These are phyloP conservation scores for Darksidea phi DNA, from an alignment of 495 filamentous ascomycete genomes.

Conservation along the genomic window DNA sequence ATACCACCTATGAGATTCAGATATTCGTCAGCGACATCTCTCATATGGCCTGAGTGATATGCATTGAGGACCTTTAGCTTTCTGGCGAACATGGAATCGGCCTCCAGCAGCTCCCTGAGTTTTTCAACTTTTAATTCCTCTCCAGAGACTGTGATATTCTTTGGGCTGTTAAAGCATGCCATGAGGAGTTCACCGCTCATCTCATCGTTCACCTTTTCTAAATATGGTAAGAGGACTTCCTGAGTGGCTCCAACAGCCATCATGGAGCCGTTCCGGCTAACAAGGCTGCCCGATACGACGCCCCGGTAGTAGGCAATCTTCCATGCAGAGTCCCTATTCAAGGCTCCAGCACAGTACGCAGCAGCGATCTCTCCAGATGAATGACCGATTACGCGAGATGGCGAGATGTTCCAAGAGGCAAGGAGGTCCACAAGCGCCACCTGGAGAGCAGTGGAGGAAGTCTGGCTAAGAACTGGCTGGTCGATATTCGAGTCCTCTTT, in stretches of 20 bases:
- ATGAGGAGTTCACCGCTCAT: not conserved
- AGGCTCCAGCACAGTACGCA: constrained; percentile 15
- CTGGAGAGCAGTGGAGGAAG: constrained; percentile 16
- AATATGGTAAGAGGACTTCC: not conserved
- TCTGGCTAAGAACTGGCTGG: constrained; percentile 1
- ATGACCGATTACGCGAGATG: constrained; percentile 15
- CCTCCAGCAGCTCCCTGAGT: not conserved
- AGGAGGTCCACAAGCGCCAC: constrained; percentile 24
- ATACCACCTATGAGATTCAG: constrained; percentile 14
- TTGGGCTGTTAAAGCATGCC: constrained; percentile 18
- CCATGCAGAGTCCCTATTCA: not conserved
- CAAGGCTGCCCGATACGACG: not conserved
- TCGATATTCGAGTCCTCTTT: constrained; percentile 28
- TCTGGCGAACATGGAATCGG: constrained; percentile 30
- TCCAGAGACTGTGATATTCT: constrained; percentile 12
- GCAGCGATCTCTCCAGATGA: constrained; percentile 30
- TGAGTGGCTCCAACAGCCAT: constrained; percentile 15
- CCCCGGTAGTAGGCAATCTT: constrained; percentile 10
- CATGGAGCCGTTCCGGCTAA: not conserved
- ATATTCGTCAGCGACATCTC: constrained; percentile 27
- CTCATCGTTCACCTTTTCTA: not conserved
- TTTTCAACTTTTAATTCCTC: not conserved
- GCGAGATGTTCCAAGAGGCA: constrained; percentile 6
- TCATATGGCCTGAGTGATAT: constrained; percentile 45
- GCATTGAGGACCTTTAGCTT: constrained; percentile 38